phyloP scores from a whole-genome alignment of 306 rosid genomes.

The Oemleria cerasiformis region DNA sequence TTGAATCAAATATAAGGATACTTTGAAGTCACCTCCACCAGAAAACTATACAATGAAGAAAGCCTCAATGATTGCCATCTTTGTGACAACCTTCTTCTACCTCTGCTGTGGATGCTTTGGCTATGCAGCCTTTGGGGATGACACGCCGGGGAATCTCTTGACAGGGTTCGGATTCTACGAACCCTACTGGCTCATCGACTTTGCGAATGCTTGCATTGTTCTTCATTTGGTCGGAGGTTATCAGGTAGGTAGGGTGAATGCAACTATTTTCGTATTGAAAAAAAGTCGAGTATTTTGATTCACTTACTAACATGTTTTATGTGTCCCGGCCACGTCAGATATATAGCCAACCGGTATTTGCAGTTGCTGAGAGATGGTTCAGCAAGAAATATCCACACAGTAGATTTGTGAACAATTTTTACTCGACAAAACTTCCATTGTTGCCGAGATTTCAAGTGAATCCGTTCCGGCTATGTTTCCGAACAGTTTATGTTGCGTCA shows the following conservation, averaged over 20 bases:
- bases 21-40: slow-evolving; percentile 71
- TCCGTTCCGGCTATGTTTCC: slow-evolving; percentile 53
- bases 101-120: slow-evolving; percentile 86
- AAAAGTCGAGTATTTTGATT: too few species aligned
- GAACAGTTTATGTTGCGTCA: slow-evolving; percentile 67
- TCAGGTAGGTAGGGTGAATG: slow-evolving; percentile 59
- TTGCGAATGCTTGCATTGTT: slow-evolving; percentile 83
- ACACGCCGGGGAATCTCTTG: slow-evolving; percentile 82
- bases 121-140: slow-evolving; percentile 80
- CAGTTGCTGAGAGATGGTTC: slow-evolving; percentile 64
- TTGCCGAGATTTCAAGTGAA: slow-evolving; percentile 46
- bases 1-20: slow-evolving; percentile 51
- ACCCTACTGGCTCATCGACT: slow-evolving; percentile 79
- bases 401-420: slow-evolving; percentile 47
- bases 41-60: slow-evolving; percentile 82
- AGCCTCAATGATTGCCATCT: slow-evolving; percentile 54
- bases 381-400: slow-evolving; percentile 50
- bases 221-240: slow-evolving; percentile 87
- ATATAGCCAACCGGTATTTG: slow-evolving; percentile 55
- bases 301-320: too few species aligned
- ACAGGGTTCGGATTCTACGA: slow-evolving; percentile 80
- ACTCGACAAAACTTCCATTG: slow-evolving; percentile 45
- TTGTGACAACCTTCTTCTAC: slow-evolving; percentile 72
- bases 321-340: slow-evolving; percentile 32
- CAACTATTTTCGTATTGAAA: too few species aligned